Evolutionary conservation across 129 eudicot genomes (phyloP).

Genomic region (Cynara cardunculus): DNA sequence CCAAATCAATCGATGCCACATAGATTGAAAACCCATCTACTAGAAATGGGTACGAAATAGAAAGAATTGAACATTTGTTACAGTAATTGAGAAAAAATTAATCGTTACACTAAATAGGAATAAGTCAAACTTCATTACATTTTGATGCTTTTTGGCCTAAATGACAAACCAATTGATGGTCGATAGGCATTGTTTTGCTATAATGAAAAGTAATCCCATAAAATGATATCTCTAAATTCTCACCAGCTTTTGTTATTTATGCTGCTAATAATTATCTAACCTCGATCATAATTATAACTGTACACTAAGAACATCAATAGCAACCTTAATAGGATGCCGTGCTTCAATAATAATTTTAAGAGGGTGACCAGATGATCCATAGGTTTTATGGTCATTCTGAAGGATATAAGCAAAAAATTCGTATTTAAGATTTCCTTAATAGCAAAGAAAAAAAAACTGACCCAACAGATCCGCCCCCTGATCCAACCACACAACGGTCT

Average conservation of each 20-base stretch:
- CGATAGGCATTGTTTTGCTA: not conserved
- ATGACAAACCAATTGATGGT: not conserved
- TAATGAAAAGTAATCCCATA: not conserved
- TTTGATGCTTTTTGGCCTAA: not conserved
- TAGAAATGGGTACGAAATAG: not conserved
- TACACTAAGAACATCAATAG: not conserved
- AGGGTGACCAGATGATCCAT: not conserved
- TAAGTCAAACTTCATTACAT: not conserved
- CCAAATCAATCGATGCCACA: not conserved
- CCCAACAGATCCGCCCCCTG: slow-evolving; percentile 99
- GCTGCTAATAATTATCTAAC: not conserved
- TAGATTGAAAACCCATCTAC: not conserved
- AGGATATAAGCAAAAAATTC: not conserved
- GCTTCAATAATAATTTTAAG: not conserved
- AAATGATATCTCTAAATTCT: no score
- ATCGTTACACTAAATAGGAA: not conserved
- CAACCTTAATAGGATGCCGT: not conserved
- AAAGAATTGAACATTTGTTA: no score
- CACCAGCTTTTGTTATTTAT: not conserved
- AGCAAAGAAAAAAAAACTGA: slow-evolving; percentile 29
- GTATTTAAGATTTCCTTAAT: not conserved
- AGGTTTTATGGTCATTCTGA: not conserved
- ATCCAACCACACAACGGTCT: slow-evolving; percentile 80
- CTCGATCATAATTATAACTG: not conserved
- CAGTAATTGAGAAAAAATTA: not conserved